Evolutionary conservation across 371 early-diverging fungal genomes (phyloP).

Genomic region (Lichtheimia corymbifera): DNA sequence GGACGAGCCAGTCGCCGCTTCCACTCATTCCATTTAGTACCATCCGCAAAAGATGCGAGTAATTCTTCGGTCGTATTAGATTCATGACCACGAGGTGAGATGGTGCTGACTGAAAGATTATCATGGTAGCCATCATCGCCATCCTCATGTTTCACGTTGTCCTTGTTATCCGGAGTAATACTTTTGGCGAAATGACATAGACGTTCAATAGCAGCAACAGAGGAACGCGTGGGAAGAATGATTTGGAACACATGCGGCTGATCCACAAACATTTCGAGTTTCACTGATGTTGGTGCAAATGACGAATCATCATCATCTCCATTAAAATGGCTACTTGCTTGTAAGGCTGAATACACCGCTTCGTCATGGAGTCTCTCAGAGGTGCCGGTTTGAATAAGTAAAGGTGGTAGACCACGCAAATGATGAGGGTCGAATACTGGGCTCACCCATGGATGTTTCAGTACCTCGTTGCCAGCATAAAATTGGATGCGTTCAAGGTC

Average conservation of each 20-base stretch:
- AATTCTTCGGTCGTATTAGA: constrained; percentile 20
- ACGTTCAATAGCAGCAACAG: constrained; percentile 16
- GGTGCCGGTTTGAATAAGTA: constrained; percentile 64
- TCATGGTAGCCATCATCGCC: background rate
- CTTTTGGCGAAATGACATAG: background rate
- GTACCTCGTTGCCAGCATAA: constrained; percentile 50
- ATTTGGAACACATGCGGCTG: constrained; percentile 82
- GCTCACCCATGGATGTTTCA: constrained; percentile 53
- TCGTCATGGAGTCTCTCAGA: constrained; percentile 73
- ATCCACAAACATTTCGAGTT: constrained; percentile 58
- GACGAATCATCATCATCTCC: constrained; percentile 15
- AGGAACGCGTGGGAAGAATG: constrained; percentile 30
- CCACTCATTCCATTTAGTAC: constrained; percentile 31
- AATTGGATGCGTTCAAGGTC: constrained; percentile 53
- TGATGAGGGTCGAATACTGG: constrained; percentile 46
- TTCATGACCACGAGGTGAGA: constrained; percentile 26
- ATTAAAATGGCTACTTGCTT: constrained; percentile 31
- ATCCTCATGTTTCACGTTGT: background rate
- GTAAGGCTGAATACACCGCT: constrained; percentile 40
- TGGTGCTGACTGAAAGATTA: constrained; percentile 2
- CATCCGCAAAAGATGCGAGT: constrained; percentile 10
- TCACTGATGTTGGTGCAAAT: constrained; percentile 25
- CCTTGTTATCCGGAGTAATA: background rate
- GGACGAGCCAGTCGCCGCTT: constrained; percentile 19
- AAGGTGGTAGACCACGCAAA: constrained; percentile 42